Percentiles rank a stretch among this genome's conserved stretches.
Conservation (phyloP, 495 filamentous ascomycete species). For the Aspergillus sparsus region DNA sequence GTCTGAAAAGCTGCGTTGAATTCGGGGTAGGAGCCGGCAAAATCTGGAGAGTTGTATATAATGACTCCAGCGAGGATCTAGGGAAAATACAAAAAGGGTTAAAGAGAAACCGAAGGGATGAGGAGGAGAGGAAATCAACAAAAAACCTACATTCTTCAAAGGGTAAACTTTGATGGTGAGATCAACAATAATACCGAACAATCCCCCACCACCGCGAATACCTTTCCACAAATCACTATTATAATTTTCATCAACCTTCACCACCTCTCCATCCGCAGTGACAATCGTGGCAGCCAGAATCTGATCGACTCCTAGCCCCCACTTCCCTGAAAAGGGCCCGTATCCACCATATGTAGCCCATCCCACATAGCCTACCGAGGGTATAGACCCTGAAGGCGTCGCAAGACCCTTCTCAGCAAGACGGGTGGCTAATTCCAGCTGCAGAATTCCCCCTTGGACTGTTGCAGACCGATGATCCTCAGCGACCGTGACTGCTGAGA, state of each 20-base stretch:
- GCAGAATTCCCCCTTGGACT: conserved; percentile 39
- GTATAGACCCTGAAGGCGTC: conserved; percentile 31
- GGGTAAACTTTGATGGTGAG: conserved; percentile 40
- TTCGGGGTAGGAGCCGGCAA: conserved; percentile 21
- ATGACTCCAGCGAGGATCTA: conserved; percentile 38
- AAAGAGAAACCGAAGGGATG: background rate
- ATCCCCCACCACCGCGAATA: conserved; percentile 42
- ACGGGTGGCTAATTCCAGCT: conserved; percentile 25
- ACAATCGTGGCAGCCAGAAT: conserved; percentile 44
- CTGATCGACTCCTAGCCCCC: conserved; percentile 44
- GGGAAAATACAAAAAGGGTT: conserved; percentile 3
- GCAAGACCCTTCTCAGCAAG: conserved; percentile 33
- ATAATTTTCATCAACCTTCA: conserved; percentile 35
- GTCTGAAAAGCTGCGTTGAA: conserved; percentile 29
- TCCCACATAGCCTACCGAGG: conserved; percentile 39
- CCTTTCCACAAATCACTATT: conserved; percentile 33
- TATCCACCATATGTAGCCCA: conserved; percentile 47
- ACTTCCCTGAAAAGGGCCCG: conserved; percentile 35
- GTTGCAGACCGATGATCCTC: conserved; percentile 27
- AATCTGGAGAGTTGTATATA: conserved; percentile 33
- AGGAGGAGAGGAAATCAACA: background rate
- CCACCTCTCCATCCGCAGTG: conserved; percentile 34
- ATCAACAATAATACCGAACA: conserved; percentile 45
- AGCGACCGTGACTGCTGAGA: conserved; percentile 32
- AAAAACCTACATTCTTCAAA: conserved; percentile 32